These are phyloP conservation scores for Penicillium goetzii DNA, from an alignment of 495 filamentous ascomycete genomes.

Conservation along the genomic window DNA sequence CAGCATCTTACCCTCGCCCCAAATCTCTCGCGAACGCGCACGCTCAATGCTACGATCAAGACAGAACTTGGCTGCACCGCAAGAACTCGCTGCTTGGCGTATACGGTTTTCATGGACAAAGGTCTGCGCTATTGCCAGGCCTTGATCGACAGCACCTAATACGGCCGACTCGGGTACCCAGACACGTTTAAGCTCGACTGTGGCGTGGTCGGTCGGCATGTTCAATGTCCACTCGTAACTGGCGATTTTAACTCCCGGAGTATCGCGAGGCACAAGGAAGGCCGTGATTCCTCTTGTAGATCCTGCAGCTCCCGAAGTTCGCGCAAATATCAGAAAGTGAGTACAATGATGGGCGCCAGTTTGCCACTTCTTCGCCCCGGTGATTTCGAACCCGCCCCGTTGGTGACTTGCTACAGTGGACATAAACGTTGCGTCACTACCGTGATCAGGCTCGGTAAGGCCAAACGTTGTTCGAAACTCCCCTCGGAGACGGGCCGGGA, in stretches of 20 bases:
- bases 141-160: conserved; percentile 49
- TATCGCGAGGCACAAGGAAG: conserved; percentile 55
- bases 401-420: conserved; percentile 48
- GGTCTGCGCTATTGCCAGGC: conserved; percentile 61
- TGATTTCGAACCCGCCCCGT: conserved; percentile 53
- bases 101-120: conserved; percentile 67
- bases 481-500: conserved; percentile 50
- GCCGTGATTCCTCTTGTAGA: conserved; percentile 58
- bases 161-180: conserved; percentile 53
- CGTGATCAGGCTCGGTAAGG: conserved; percentile 62
- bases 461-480: conserved; percentile 59
- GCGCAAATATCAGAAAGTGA: conserved; percentile 61
- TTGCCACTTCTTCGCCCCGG: conserved; percentile 64
- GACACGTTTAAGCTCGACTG: conserved; percentile 52
- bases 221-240: conserved; percentile 65
- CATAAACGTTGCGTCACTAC: conserved; percentile 63
- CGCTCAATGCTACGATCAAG: conserved; percentile 57
- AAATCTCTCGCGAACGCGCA: conserved; percentile 54
- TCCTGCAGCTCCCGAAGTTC: conserved; percentile 52
- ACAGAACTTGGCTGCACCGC: conserved; percentile 60
- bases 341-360: conserved; percentile 61
- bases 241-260: conserved; percentile 50
- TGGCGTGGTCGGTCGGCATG: conserved; percentile 66
- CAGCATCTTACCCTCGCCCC: conserved; percentile 53
- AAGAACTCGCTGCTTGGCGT: conserved; percentile 61